Conservation (phyloP, 768 basidiomycete genomes). For the Cyclocybe aegerita region DNA sequence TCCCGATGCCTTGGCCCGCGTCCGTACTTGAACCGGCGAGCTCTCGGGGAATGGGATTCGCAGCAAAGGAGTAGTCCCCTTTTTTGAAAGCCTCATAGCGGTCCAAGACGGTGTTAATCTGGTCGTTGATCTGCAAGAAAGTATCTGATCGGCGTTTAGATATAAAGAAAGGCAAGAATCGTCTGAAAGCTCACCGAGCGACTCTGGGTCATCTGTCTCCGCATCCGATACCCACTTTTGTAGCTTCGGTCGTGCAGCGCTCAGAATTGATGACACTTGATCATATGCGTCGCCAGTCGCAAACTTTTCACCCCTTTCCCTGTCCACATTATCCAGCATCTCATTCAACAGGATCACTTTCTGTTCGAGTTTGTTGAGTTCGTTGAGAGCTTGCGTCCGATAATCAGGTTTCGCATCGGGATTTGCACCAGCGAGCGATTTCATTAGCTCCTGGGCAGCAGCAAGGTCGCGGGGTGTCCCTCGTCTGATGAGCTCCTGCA, state of each 20-base stretch:
- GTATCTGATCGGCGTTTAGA: conserved; percentile 57
- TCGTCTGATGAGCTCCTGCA: conserved; percentile 96
- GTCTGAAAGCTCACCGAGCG: conserved; percentile 61
- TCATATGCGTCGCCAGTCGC: conserved; percentile 92
- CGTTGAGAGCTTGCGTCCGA: conserved; percentile 81
- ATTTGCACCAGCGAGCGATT: conserved; percentile 89
- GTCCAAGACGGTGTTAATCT: conserved; percentile 88
- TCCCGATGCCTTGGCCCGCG: conserved; percentile 44
- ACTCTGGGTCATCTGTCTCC: conserved; percentile 84
- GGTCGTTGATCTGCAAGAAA: conserved; percentile 94
- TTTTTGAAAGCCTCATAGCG: conserved; percentile 93
- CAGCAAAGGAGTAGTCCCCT: conserved; percentile 76
- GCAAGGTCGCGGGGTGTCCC: conserved; percentile 95
- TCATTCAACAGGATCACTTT: conserved; percentile 97
- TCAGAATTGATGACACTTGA: conserved; percentile 87
- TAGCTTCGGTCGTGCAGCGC: conserved; percentile 84
- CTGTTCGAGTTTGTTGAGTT: conserved; percentile 91
- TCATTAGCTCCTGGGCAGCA: conserved; percentile 97
- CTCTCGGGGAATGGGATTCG: conserved; percentile 69
- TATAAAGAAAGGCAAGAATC: background rate
- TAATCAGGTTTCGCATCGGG: conserved; percentile 96
- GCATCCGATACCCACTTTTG: conserved; percentile 99
- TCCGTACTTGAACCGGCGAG: conserved; percentile 28
- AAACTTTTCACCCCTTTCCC: conserved; percentile 69
- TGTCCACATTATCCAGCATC: conserved; percentile 91